Conservation (phyloP, 2,329 filamentous ascomycete genomes). For the Talaromyces sp. region DNA sequence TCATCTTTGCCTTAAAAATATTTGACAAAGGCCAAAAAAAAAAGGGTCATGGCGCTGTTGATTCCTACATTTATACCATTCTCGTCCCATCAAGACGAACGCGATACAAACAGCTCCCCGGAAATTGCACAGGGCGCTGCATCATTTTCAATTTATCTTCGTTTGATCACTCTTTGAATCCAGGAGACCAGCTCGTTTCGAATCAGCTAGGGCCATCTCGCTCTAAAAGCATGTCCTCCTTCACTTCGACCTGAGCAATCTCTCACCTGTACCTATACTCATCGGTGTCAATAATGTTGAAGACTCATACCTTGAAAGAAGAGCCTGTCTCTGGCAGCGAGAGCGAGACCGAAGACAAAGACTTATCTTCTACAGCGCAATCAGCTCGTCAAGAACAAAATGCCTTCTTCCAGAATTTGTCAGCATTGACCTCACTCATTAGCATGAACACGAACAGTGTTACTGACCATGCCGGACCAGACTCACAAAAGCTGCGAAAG, state of each 20-base stretch:
- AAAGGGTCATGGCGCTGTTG: background rate
- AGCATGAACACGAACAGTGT: background rate
- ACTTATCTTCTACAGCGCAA: conserved; percentile 15
- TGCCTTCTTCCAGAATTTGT: conserved; percentile 49
- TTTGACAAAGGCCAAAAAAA: background rate
- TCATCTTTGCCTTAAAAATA: background rate
- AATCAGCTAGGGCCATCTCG: background rate
- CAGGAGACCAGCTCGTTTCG: background rate
- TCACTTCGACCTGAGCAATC: background rate
- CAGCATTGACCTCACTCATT: conserved; percentile 23
- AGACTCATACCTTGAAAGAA: background rate
- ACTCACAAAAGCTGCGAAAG: conserved; percentile 41
- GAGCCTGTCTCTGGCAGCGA: conserved; percentile 23
- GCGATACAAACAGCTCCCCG: background rate
- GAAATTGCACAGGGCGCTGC: background rate
- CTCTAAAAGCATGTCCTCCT: background rate
- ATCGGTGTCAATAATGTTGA: background rate
- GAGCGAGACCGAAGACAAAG: conserved; percentile 31
- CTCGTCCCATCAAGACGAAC: background rate
- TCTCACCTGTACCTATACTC: background rate
- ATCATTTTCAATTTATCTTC: background rate
- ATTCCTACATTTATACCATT: background rate
- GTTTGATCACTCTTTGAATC: background rate
- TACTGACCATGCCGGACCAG: conserved; percentile 23
- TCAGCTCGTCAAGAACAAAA: conserved; percentile 47